Evolutionary conservation across 805 yeast species (phyloP).

Genomic region (Brettanomyces anomalus): DNA sequence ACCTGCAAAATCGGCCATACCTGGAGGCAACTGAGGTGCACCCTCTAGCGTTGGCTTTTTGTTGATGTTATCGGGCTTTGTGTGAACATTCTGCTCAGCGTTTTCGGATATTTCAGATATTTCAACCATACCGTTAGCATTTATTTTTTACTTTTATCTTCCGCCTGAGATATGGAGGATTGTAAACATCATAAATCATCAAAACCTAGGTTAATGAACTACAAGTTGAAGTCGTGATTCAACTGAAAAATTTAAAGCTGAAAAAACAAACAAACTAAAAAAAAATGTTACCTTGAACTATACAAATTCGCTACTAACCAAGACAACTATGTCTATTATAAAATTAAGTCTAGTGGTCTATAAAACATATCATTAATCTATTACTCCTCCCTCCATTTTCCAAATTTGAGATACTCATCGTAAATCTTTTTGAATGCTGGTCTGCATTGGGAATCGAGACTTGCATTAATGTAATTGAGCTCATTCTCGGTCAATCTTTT

Average conservation of each 20-base stretch:
- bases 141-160: too few species aligned
- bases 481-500: slow-evolving; percentile 65
- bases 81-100: slow-evolving; percentile 1
- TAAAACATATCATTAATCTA: too few species aligned
- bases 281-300: too few species aligned
- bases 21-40: slow-evolving; percentile 78
- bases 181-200: too few species aligned
- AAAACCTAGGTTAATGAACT: too few species aligned
- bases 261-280: too few species aligned
- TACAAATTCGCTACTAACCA: too few species aligned
- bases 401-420: slow-evolving; percentile 63
- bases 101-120: slow-evolving; percentile 21
- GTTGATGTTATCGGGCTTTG: slow-evolving; percentile 18
- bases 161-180: too few species aligned
- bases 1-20: slow-evolving; percentile 51
- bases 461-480: slow-evolving; percentile 48
- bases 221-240: too few species aligned
- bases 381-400: slow-evolving; percentile 69
- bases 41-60: slow-evolving; percentile 27
- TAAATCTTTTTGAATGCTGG: slow-evolving; percentile 59
- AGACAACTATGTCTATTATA: too few species aligned
- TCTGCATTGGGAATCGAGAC: slow-evolving; percentile 63
- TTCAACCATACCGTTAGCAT: slow-evolving; percentile 19
- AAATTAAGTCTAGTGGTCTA: too few species aligned
- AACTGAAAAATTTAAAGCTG: too few species aligned